These are phyloP conservation scores for Amoebophrya sp. DNA, from an alignment of 169 alveolate genomes.

Conservation along the genomic window DNA sequence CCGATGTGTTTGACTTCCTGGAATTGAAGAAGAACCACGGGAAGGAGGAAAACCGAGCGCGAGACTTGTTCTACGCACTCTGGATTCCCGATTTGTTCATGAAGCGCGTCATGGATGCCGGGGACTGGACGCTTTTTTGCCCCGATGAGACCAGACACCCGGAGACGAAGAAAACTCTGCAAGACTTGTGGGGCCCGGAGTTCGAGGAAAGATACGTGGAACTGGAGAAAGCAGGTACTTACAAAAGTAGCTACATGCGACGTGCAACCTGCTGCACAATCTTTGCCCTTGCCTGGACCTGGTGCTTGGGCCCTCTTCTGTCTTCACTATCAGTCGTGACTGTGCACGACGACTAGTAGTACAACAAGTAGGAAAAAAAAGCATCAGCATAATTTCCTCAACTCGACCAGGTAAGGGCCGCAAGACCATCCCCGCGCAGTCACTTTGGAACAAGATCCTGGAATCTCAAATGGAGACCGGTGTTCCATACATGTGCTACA, in stretches of 20 bases:
- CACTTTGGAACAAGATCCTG: slow-evolving; percentile 90
- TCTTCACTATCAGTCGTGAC: background rate
- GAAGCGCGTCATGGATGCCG: slow-evolving; percentile 91
- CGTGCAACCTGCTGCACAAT: background rate
- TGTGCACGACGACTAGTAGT: no score
- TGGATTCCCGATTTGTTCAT: slow-evolving; percentile 99
- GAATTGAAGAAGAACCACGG: slow-evolving; percentile 93
- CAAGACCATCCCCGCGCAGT: slow-evolving; percentile 89
- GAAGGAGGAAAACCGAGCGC: slow-evolving; percentile 91
- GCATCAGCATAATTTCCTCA: no score
- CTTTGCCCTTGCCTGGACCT: background rate
- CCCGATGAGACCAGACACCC: slow-evolving; percentile 88
- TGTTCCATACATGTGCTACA: slow-evolving; percentile 96
- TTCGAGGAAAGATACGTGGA: slow-evolving; percentile 80
- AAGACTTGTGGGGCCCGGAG: slow-evolving; percentile 54
- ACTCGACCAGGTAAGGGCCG: slow-evolving; percentile 72
- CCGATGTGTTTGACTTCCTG: slow-evolving; percentile 91
- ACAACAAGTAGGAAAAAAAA: no score
- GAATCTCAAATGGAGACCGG: slow-evolving; percentile 98
- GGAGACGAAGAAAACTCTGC: slow-evolving; percentile 19
- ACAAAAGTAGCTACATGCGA: background rate
- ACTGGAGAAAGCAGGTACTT: slow-evolving; percentile 61
- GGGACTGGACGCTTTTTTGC: slow-evolving; percentile 89
- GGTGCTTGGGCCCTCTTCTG: background rate
- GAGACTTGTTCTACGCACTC: slow-evolving; percentile 96